A percentile compares a stretch with the other conserved stretches of the same genome.
Evolutionary conservation across 2,329 filamentous ascomycete genomes (phyloP).

Genomic region (Metarhizium sp.): DNA sequence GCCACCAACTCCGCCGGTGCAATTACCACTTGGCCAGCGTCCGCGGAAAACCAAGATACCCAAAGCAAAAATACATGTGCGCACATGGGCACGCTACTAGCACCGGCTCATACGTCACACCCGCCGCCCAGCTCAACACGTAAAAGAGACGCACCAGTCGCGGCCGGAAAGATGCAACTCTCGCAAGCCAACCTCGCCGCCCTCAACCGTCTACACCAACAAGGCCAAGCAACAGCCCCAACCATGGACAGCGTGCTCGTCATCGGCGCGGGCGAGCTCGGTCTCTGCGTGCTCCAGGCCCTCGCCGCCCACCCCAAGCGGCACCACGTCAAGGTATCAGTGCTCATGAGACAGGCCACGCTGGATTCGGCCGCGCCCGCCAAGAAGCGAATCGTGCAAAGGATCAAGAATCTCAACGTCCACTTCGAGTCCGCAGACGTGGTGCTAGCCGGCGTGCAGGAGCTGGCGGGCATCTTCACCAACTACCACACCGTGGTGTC

Average conservation of each 20-base stretch:
- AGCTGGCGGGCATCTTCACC: too few species aligned
- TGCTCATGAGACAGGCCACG: constrained; percentile 40
- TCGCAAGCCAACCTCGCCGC: constrained; percentile 7
- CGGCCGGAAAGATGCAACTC: constrained; percentile 3
- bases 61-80: too few species aligned
- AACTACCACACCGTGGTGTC: too few species aligned
- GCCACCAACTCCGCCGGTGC: too few species aligned
- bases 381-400: constrained; percentile 24
- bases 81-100: not conserved
- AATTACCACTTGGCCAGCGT: too few species aligned
- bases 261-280: constrained; percentile 59
- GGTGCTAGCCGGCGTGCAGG: too few species aligned
- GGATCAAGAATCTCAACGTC: constrained; percentile 28
- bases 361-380: constrained; percentile 16
- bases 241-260: constrained; percentile 32
- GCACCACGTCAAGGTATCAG: constrained; percentile 29
- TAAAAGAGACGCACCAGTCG: not conserved
- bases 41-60: too few species aligned
- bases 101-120: too few species aligned
- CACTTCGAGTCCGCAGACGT: constrained; percentile 26
- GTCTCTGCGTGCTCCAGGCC: constrained; percentile 42
- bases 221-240: not conserved
- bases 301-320: constrained; percentile 37
- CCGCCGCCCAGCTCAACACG: too few species aligned
- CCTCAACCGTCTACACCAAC: constrained; percentile 5